These are phyloP conservation scores for Plasmodium gonderi DNA, from an alignment of 169 alveolate genomes.

Conservation along the genomic window DNA sequence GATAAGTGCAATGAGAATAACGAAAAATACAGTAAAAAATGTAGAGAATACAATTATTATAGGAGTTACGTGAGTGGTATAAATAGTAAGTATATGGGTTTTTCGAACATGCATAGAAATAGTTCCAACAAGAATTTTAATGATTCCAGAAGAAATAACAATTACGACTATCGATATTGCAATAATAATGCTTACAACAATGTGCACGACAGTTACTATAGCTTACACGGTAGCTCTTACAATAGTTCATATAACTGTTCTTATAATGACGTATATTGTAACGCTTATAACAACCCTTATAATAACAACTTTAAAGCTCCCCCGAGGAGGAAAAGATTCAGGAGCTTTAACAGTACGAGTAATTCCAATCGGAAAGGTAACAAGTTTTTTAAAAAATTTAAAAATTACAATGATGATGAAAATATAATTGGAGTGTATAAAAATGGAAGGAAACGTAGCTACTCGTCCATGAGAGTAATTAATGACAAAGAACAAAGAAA, in stretches of 20 bases:
- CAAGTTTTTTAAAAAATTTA: constrained; percentile 22
- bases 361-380: constrained; percentile 23
- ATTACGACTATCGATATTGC: not conserved
- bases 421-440: constrained; percentile 17
- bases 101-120: constrained; percentile 22
- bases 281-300: not conserved
- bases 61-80: constrained; percentile 33
- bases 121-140: constrained; percentile 42
- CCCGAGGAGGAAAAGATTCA: constrained; percentile 9
- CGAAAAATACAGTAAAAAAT: constrained; percentile 46
- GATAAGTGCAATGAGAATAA: constrained; percentile 4
- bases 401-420: constrained; percentile 15
- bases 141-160: constrained; percentile 28
- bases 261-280: not conserved
- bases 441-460: constrained; percentile 29
- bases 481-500: constrained; percentile 13
- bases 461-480: constrained; percentile 26
- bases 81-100: constrained; percentile 56
- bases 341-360: constrained; percentile 27
- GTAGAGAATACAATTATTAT: constrained; percentile 35
- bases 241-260: not conserved
- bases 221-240: not conserved
- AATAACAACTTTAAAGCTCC: not conserved
- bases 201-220: not conserved
- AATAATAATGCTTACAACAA: not conserved